Base-by-base conservation (phyloP, 768 basidiomycete genomes). In the Cystobasidium onofrii region DNA sequence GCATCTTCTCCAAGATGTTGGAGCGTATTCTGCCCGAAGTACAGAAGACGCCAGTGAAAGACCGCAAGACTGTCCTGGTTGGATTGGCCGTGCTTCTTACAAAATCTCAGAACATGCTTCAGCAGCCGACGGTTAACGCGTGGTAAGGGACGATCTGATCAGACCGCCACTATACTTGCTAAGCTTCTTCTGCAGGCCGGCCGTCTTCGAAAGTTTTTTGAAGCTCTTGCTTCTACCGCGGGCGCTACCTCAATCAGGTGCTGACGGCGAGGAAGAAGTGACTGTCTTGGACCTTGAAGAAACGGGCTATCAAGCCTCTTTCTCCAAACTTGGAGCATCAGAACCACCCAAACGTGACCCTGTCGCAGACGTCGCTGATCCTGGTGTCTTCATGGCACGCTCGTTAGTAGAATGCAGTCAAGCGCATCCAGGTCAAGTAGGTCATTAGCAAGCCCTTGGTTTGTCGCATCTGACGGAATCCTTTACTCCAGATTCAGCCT, bases 301-400 rank as follows among this genome's bases (percentile, higher is more conserved):
- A 79, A 89, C 89, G 6, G 91, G 92, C 0, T 97, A 97, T 81
- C 96, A 98, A 79, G 91, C 92, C 0, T 90, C 92, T 2, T 98
- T 94, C 83, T 92, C 92, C 64, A 86, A 89, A 41, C 85, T 97
- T 20, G 94, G 92, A 0, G 90, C 95, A 0, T 88, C 89, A 0
- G 89, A 90, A 75, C 65, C 73, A 34, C 74, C 74, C 0, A 31
- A 72, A 0, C 64, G 60, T 18, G 90, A 92, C 80, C 87, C 88
- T 0, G 86, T 81, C 7, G 77, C 77, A 18, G 75, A 79, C 20
- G 76, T 83, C 7, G 66, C 74, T 6, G 83, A 84, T 54, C 78
- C 80, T 31, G 80, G 80, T 76, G 73, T 75, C 39, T 75, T 70
- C 64, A 55, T 79, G 9, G 75, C 76, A 3, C 70, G 63, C 17